Evolutionary conservation across 805 yeast species (phyloP).

Genomic region (Middelhovenomyces tepae): DNA sequence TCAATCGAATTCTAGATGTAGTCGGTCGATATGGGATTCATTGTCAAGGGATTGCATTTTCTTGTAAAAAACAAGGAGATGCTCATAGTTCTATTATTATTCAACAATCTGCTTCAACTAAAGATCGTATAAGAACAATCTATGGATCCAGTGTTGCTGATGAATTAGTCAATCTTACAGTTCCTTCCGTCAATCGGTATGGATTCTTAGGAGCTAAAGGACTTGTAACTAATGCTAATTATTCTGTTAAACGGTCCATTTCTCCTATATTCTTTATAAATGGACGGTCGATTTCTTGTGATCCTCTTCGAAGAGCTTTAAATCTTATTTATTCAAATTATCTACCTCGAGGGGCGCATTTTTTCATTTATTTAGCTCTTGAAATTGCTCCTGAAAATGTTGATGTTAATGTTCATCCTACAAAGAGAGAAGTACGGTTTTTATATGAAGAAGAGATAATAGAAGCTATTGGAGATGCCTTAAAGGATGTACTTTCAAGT

Average conservation of each 20-base stretch:
- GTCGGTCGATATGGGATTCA: slow-evolving; percentile 79
- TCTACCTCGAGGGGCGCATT: slow-evolving; percentile 68
- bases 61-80: slow-evolving; percentile 75
- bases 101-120: slow-evolving; percentile 38
- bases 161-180: slow-evolving; percentile 42
- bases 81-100: slow-evolving; percentile 57
- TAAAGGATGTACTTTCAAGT: slow-evolving; percentile 44
- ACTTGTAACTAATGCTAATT: slow-evolving; percentile 63
- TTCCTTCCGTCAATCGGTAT: slow-evolving; percentile 22
- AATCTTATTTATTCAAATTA: slow-evolving; percentile 50
- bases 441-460: slow-evolving; percentile 80
- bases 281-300: slow-evolving; percentile 72
- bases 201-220: slow-evolving; percentile 55
- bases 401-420: slow-evolving; percentile 95
- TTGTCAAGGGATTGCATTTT: slow-evolving; percentile 57
- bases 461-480: slow-evolving; percentile 41
- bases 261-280: slow-evolving; percentile 79
- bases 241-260: slow-evolving; percentile 51
- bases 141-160: slow-evolving; percentile 64
- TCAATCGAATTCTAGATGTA: slow-evolving; percentile 67
- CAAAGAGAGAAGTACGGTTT: slow-evolving; percentile 85
- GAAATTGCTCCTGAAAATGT: slow-evolving; percentile 57
- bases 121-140: slow-evolving; percentile 64
- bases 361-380: slow-evolving; percentile 72
- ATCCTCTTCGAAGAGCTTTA: slow-evolving; percentile 66